Conservation (phyloP, 2,329 filamentous ascomycete species). For the Fusarium euwallaceae region DNA sequence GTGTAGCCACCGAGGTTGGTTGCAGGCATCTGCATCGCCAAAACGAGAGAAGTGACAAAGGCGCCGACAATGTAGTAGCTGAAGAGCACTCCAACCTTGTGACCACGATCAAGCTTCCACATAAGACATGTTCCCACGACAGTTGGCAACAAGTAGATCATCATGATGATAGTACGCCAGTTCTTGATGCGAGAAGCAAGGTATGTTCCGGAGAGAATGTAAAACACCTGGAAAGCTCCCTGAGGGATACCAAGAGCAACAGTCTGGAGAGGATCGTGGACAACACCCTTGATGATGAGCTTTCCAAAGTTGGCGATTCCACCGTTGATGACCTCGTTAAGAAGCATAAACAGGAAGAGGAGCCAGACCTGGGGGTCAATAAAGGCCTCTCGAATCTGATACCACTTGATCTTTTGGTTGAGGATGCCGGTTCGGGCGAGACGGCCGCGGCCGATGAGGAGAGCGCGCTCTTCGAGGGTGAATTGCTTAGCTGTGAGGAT, state of each 20-base stretch:
- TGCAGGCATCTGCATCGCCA: slow-evolving; percentile 66
- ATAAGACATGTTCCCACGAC: slow-evolving; percentile 61
- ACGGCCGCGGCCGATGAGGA: slow-evolving; percentile 73
- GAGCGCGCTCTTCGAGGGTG: slow-evolving; percentile 42
- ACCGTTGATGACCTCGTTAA: slow-evolving; percentile 66
- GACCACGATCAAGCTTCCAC: slow-evolving; percentile 59
- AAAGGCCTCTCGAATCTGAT: slow-evolving; percentile 62
- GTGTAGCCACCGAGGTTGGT: slow-evolving; percentile 63
- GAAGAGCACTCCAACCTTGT: slow-evolving; percentile 61
- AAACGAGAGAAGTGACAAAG: slow-evolving; percentile 65
- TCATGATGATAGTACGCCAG: slow-evolving; percentile 64
- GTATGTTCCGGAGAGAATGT: slow-evolving; percentile 64
- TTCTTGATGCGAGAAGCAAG: slow-evolving; percentile 63
- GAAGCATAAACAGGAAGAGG: slow-evolving; percentile 65
- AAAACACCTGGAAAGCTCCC: slow-evolving; percentile 65
- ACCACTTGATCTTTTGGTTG: slow-evolving; percentile 61
- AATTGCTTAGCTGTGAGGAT: slow-evolving; percentile 52
- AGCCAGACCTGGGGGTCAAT: slow-evolving; percentile 66
- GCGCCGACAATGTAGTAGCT: slow-evolving; percentile 64
- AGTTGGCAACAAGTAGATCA: slow-evolving; percentile 63
- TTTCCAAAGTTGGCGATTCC: slow-evolving; percentile 69
- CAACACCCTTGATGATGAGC: slow-evolving; percentile 63
- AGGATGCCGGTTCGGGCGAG: slow-evolving; percentile 61
- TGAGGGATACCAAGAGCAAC: slow-evolving; percentile 66
- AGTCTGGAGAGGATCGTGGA: slow-evolving; percentile 51